phyloP scores from a whole-genome alignment of 495 filamentous ascomycete genomes.

The Niebla homalea region DNA sequence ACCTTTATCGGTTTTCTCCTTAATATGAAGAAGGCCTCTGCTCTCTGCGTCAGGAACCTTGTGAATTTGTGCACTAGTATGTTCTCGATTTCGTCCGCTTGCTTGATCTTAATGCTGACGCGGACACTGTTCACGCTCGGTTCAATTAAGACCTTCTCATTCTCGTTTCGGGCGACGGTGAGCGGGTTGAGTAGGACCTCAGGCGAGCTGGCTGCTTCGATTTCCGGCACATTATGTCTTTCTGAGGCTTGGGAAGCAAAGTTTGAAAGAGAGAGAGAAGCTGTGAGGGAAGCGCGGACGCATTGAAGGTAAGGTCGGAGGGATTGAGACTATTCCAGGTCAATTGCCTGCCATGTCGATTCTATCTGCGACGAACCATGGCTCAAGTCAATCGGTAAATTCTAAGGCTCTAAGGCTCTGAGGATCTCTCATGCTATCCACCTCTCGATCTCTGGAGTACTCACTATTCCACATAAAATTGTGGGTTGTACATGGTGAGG shows the following conservation, averaged over 20 bases:
- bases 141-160: conserved; percentile 86
- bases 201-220: conserved; percentile 82
- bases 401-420: no score
- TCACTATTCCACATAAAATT: no score
- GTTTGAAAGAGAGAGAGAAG: conserved; percentile 88
- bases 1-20: conserved; percentile 92
- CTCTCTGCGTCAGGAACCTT: conserved; percentile 86
- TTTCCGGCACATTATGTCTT: conserved; percentile 93
- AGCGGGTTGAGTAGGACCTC: conserved; percentile 91
- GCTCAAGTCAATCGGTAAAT: background rate
- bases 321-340: conserved; percentile 68
- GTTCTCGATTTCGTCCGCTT: conserved; percentile 96
- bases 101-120: conserved; percentile 95
- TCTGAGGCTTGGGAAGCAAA: conserved; percentile 95
- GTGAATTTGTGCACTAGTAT: conserved; percentile 98
- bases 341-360: background rate
- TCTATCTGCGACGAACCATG: background rate
- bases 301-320: conserved; percentile 94
- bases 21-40: conserved; percentile 95
- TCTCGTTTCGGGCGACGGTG: conserved; percentile 81
- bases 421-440: no score
- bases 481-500: no score
- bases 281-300: conserved; percentile 85
- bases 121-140: conserved; percentile 91
- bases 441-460: no score